Percentiles rank a stretch among this genome's conserved stretches.
These are phyloP conservation scores for Microcos paniculata DNA, from an alignment of 345 rosid genomes.

Conservation along the genomic window DNA sequence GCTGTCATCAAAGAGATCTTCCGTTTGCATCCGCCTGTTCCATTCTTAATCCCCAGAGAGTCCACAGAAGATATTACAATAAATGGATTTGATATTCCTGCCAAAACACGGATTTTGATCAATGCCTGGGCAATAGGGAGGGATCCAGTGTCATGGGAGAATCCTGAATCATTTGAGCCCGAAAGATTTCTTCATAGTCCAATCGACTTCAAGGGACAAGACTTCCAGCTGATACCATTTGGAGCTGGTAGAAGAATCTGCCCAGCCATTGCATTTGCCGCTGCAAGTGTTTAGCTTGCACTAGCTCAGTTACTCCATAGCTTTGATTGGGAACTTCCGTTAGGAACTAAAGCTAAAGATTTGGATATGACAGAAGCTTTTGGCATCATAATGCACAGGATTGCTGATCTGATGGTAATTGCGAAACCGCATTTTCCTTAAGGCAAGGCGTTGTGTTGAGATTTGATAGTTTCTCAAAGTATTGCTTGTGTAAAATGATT, in stretches of 20 bases:
- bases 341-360: neutral
- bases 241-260: conserved; percentile 39
- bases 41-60: too few species aligned
- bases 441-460: too few species aligned
- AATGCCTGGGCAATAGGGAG: conserved; percentile 38
- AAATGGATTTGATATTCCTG: conserved; percentile 24
- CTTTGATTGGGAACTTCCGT: conserved; percentile 31
- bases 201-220: conserved; percentile 29
- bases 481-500: too few species aligned
- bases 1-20: too few species aligned
- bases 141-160: conserved; percentile 33
- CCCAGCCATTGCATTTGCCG: conserved; percentile 30
- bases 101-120: conserved; percentile 26
- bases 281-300: conserved; percentile 22
- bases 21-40: too few species aligned
- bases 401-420: conserved; percentile 2
- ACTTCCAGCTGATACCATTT: conserved; percentile 36
- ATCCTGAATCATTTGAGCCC: conserved; percentile 26
- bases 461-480: too few species aligned
- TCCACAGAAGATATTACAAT: conserved; percentile 27
- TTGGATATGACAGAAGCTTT: conserved; percentile 5
- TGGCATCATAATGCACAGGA: conserved; percentile 11
- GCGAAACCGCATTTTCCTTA: neutral
- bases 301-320: conserved; percentile 29
- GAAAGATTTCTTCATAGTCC: conserved; percentile 31